These are phyloP conservation scores for Dictyostelium citrinum DNA, from an alignment of 78 protist genomes.

Conservation along the genomic window DNA sequence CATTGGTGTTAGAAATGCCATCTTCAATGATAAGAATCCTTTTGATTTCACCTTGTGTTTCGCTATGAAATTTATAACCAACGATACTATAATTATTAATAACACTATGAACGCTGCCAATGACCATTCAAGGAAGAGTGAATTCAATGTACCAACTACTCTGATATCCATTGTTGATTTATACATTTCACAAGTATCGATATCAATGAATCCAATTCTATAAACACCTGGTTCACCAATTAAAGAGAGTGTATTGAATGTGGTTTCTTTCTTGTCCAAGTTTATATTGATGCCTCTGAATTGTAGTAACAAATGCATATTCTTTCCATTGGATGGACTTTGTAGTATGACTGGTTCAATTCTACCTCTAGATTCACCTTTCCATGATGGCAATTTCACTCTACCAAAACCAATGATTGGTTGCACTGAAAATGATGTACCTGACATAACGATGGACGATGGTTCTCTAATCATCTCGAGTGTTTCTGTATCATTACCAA, in stretches of 20 bases:
- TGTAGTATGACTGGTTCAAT: conserved; percentile 33
- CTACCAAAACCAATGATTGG: conserved; percentile 41
- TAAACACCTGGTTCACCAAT: conserved; percentile 38
- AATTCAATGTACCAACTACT: not conserved
- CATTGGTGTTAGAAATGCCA: not conserved
- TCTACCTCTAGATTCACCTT: not conserved
- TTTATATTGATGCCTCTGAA: not conserved
- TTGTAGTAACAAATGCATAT: not conserved
- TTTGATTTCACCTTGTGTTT: not conserved
- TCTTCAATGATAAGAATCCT: not conserved
- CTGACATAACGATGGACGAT: not conserved
- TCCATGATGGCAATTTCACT: not conserved
- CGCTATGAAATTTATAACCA: not conserved
- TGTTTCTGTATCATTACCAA: conserved; percentile 46
- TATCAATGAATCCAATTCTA: conserved; percentile 39
- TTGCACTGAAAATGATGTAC: conserved; percentile 8
- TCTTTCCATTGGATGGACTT: not conserved
- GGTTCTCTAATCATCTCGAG: not conserved
- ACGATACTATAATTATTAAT: not conserved
- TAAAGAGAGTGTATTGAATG: not conserved
- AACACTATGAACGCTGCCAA: not conserved
- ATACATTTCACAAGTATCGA: conserved; percentile 30
- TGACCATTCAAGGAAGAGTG: not conserved
- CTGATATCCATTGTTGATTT: not conserved
- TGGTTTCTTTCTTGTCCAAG: not conserved